Evolutionary conservation across 1,284 basidiomycete species (phyloP), one percentile per base, ranked within the genome.

Genomic region (Microbotryum saponariae): DNA sequence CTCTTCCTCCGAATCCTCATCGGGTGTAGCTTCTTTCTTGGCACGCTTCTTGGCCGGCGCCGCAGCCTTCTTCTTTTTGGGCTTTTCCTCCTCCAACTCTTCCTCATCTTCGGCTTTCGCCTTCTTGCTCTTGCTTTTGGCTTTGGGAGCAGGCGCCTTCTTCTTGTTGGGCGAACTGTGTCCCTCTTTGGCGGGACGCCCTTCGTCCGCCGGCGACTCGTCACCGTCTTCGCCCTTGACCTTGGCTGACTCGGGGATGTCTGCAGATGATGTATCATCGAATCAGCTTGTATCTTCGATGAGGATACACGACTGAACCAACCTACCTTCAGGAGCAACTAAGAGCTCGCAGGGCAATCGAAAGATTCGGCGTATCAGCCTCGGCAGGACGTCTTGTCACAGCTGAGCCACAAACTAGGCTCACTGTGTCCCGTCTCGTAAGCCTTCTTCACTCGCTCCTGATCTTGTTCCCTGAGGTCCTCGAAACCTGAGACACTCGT

Each of bases 231-330:
- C 56, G 12, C 20, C 29, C 31, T 60, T 59, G 7, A 61, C 62
- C 60, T 70, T 71, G 18, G 70, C 70, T 8, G 63, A 47, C 3
- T 70, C 69, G 46, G 70, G 70, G 42, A 71, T 65, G 53, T 71
- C 70, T 44, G 62, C 64, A 27, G 5, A 42, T 14, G 14, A 16
- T 14, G 16, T 3, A 16, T 42, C 10, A 42, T 16, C 3, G 1
- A 42, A 42, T 42, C 37, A 42, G 37, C 37, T 42, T 16, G 16
- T 4, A 10, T 18, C 37, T 12, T 42, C 12, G 37, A 14, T 6
- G 14, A 6, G 37, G 37, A 42, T 62, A 60, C 7, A 33, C 70
- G 6, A 70, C 66, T 70, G 57, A 25, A 46, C 1, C 1, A 18
- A 3, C 6, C 7, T 4, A 12, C 25, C 20, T 14, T 33, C n/a